Percentiles rank a stretch among this genome's conserved stretches.
phyloP scores from a whole-genome alignment of 2,329 filamentous ascomycete genomes.

The Fusarium brachygibbosum region DNA sequence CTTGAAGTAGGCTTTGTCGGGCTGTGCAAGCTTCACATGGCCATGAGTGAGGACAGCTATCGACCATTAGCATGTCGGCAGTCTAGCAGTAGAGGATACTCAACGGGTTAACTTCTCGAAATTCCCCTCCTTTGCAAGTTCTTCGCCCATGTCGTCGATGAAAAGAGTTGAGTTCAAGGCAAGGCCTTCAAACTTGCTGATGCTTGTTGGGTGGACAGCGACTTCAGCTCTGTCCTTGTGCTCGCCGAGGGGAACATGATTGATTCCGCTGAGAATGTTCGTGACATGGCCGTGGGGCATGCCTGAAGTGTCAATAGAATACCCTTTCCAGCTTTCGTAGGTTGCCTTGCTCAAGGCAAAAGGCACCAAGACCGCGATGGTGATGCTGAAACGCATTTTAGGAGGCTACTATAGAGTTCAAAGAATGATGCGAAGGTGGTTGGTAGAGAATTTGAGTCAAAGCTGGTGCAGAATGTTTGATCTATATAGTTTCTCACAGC shows the following conservation, averaged over 20 bases:
- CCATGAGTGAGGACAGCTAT: conserved; percentile 16
- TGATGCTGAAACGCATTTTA: conserved; percentile 23
- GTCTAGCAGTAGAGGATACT: fast-evolving
- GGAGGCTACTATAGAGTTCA: neutral
- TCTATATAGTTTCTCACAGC: conserved; percentile 1
- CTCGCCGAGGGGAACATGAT: conserved; percentile 46
- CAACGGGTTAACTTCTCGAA: conserved; percentile 1
- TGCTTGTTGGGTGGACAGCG: conserved; percentile 44
- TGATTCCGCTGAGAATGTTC: conserved; percentile 29
- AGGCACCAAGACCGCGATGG: conserved; percentile 23
- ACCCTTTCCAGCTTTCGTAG: conserved; percentile 49
- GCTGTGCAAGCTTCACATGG: conserved; percentile 1
- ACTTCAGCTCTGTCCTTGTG: conserved; percentile 44
- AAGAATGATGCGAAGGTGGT: too few relatives aligned
- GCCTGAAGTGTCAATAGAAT: conserved; percentile 40
- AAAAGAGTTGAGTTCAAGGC: conserved; percentile 42
- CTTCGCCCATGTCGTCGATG: conserved; percentile 45
- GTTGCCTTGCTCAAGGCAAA: conserved; percentile 39
- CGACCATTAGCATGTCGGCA: fast-evolving
- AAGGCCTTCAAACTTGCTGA: conserved; percentile 43
- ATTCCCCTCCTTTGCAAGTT: conserved; percentile 44
- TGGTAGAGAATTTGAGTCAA: neutral
- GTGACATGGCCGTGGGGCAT: conserved; percentile 33
- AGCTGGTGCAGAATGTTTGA: neutral
- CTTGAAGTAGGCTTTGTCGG: conserved; percentile 60